These are phyloP conservation scores for Sechiopsis laciniata DNA, from an alignment of 306 rosid genomes.

Conservation along the genomic window DNA sequence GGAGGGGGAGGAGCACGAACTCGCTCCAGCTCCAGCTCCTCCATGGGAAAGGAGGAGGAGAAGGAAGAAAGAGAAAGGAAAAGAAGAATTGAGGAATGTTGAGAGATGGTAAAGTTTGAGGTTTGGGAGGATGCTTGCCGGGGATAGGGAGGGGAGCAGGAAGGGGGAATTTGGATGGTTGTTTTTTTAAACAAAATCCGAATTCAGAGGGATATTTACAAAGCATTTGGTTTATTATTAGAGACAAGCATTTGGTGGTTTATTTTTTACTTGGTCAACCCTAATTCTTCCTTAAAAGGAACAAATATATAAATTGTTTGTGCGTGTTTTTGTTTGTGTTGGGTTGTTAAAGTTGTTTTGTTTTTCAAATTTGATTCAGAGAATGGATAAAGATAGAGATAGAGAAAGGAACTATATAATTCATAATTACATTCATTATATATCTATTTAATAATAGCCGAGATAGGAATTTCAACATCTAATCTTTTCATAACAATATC, in stretches of 20 bases:
- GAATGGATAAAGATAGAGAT: no score
- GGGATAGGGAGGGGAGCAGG: not conserved
- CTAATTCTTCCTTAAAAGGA: not conserved
- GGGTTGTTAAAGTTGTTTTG: no score
- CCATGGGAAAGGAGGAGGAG: slow-evolving; percentile 40
- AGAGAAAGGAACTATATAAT: no score
- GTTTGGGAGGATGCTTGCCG: not conserved
- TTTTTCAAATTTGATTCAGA: no score
- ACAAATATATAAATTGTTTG: no score
- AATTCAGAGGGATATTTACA: not conserved
- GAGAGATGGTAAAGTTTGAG: not conserved
- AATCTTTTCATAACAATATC: no score
- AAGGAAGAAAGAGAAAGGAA: slow-evolving; percentile 22
- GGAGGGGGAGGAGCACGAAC: slow-evolving; percentile 8
- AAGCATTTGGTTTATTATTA: not conserved
- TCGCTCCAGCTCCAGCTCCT: slow-evolving; percentile 80
- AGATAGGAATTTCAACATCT: no score
- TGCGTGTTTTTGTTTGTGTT: no score
- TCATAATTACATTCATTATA: no score
- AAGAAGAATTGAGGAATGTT: not conserved
- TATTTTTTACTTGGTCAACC: slow-evolving; percentile 1
- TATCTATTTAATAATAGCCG: no score
- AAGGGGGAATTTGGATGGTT: not conserved
- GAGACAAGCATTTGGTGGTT: not conserved
- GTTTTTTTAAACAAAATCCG: slow-evolving; percentile 6